Percentiles rank a stretch among this genome's conserved stretches.
Conservation (phyloP, 257 asterid species). For the Penstemon newberryi region DNA sequence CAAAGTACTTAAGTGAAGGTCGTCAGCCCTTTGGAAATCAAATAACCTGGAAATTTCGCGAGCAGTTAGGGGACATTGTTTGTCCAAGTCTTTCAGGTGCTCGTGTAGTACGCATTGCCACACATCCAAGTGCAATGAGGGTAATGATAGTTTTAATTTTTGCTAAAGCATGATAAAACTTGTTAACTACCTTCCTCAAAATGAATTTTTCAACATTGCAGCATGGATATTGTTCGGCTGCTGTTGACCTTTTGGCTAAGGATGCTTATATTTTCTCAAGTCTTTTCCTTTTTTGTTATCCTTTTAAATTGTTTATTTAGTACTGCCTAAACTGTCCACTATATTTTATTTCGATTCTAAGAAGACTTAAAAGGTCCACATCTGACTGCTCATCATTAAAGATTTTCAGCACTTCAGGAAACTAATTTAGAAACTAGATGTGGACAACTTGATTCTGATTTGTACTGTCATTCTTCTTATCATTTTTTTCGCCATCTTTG, state of each 20-base stretch:
- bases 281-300: conserved; percentile 23
- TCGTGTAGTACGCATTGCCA: conserved; percentile 94
- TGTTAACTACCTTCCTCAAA: conserved; percentile 18
- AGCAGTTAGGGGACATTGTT: conserved; percentile 66
- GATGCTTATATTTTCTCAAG: conserved; percentile 29
- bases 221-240: conserved; percentile 90
- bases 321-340: not conserved
- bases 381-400: not conserved
- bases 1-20: conserved; percentile 47
- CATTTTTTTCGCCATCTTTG: no score
- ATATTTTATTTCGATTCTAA: not conserved
- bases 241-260: conserved; percentile 80
- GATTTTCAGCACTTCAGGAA: conserved; percentile 5
- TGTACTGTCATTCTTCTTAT: no score
- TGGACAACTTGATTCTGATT: no score
- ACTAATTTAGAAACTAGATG: not conserved
- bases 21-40: conserved; percentile 84
- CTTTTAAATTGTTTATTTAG: not conserved
- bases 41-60: conserved; percentile 92
- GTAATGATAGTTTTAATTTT: conserved; percentile 44
- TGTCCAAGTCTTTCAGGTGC: conserved; percentile 95
- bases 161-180: not conserved
- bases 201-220: conserved; percentile 40
- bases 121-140: conserved; percentile 97
- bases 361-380: not conserved